These are phyloP conservation scores for Mycena metata DNA, from an alignment of 768 basidiomycete genomes.

Conservation along the genomic window DNA sequence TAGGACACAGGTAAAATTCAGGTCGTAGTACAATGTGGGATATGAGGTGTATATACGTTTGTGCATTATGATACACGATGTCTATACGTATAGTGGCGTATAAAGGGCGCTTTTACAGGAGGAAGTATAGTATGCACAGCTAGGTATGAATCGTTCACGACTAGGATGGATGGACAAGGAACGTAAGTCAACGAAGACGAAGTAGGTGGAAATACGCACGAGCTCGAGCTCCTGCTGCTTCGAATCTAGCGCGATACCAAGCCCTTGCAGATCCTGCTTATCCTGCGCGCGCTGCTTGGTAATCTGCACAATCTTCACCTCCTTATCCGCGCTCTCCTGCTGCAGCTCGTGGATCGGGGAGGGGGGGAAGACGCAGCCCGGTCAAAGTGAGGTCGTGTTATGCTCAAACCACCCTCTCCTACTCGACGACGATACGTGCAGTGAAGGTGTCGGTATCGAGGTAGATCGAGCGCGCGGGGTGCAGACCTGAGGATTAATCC, in stretches of 20 bases:
- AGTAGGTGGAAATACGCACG: conserved; percentile 59
- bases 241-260: conserved; percentile 93
- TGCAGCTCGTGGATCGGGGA: conserved; percentile 79
- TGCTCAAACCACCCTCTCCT: no score
- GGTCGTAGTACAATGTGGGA: conserved; percentile 2
- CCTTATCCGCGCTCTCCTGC: conserved; percentile 87
- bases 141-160: no score
- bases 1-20: no score
- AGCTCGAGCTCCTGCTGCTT: conserved; percentile 96
- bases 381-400: no score
- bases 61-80: conserved; percentile 8
- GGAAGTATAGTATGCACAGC: conserved; percentile 16
- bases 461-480: no score
- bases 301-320: conserved; percentile 82
- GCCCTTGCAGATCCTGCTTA: conserved; percentile 83
- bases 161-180: conserved; percentile 16
- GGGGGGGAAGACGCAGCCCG: no score
- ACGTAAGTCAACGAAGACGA: neutral
- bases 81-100: neutral
- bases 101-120: neutral
- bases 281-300: conserved; percentile 75
- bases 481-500: no score
- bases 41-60: no score
- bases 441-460: no score
- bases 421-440: no score